Evolutionary conservation across 768 basidiomycete species (phyloP).

Genomic region (Gloeophyllum trabeum): DNA sequence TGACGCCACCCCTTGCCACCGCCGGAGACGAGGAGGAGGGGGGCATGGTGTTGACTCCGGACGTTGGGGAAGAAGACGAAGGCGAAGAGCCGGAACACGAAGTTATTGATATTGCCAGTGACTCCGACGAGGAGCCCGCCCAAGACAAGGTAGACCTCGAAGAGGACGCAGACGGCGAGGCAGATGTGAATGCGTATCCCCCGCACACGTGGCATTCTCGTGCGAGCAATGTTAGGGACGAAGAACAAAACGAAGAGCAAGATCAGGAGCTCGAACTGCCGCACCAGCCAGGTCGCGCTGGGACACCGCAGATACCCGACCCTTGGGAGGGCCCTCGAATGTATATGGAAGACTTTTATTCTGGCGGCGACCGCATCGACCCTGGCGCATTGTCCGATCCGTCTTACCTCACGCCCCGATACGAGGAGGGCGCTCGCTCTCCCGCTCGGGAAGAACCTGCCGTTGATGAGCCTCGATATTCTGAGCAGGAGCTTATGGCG

Average conservation of each 20-base stretch:
- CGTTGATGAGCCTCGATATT: too few relatives aligned
- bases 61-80: not conserved
- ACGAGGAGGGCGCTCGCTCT: too few relatives aligned
- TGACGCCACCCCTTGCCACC: conserved; percentile 16
- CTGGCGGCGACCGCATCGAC: conserved; percentile 25
- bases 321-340: conserved; percentile 27
- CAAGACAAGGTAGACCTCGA: not conserved
- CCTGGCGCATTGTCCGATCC: not conserved
- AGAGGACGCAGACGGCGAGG: not conserved
- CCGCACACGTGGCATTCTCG: too few relatives aligned
- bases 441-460: too few relatives aligned
- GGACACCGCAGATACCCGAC: conserved; percentile 11
- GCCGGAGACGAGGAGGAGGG: conserved; percentile 13
- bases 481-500: too few relatives aligned
- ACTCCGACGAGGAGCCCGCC: not conserved
- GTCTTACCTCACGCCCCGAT: not conserved
- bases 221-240: too few relatives aligned
- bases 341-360: conserved; percentile 31
- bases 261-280: too few relatives aligned
- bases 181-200: too few relatives aligned
- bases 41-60: conserved; percentile 4
- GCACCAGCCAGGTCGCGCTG: not conserved
- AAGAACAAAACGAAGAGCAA: not conserved
- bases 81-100: not conserved
- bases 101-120: too few relatives aligned